Evolutionary conservation across 495 filamentous ascomycete species (phyloP).

Genomic region (Aspergillus wentii): DNA sequence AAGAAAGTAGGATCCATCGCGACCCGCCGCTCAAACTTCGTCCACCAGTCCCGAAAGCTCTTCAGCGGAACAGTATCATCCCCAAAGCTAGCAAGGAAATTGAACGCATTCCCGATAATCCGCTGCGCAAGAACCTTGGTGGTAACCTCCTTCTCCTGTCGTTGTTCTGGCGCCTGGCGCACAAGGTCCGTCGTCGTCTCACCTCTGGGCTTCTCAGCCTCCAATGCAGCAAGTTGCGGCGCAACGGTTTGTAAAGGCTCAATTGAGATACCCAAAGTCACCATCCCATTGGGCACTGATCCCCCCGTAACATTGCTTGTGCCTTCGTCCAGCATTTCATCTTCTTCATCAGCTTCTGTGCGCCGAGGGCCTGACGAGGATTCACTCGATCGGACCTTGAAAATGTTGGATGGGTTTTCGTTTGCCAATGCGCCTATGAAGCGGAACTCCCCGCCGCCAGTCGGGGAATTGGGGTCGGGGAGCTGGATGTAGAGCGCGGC

Average conservation of each 20-base stretch:
- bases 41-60: constrained; percentile 96
- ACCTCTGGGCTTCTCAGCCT: constrained; percentile 27
- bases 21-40: constrained; percentile 86
- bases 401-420: constrained; percentile 86
- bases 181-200: constrained; percentile 28
- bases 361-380: constrained; percentile 11
- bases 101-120: constrained; percentile 96
- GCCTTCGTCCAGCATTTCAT: constrained; percentile 43
- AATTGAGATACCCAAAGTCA: constrained; percentile 77
- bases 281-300: constrained; percentile 23
- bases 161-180: constrained; percentile 15
- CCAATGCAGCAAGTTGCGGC: constrained; percentile 57
- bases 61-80: constrained; percentile 84
- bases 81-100: constrained; percentile 88
- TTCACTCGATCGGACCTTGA: constrained; percentile 50
- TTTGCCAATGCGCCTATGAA: constrained; percentile 85
- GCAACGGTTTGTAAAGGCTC: constrained; percentile 71
- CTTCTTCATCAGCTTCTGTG: constrained; percentile 30
- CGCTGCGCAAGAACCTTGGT: constrained; percentile 81
- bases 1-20: constrained; percentile 85
- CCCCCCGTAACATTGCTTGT: constrained; percentile 4
- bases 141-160: constrained; percentile 35
- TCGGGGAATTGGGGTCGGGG: constrained; percentile 35
- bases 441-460: constrained; percentile 51
- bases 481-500: constrained; percentile 85